Conservation (phyloP, 495 filamentous ascomycete genomes). For the Chaetomium tenue region DNA sequence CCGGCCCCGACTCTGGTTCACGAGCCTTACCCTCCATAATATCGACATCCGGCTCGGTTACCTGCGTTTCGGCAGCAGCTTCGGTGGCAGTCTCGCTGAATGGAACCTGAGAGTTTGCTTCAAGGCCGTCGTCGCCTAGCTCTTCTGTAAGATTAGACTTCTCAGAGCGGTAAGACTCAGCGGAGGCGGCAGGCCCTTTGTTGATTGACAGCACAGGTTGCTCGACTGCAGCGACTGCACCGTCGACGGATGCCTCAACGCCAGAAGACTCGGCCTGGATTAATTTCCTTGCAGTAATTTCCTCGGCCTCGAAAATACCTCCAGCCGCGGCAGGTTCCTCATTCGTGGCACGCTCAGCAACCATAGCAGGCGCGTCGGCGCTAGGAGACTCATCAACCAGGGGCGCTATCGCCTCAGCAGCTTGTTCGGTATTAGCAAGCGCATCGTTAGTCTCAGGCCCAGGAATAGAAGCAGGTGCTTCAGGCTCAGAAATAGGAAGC, state of each 20-base stretch:
- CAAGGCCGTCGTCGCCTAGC: neutral
- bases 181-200: constrained; percentile 13
- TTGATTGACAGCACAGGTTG: constrained; percentile 3
- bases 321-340: constrained; percentile 3
- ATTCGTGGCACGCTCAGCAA: constrained; percentile 16
- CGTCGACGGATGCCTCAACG: constrained; percentile 21
- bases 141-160: constrained; percentile 11
- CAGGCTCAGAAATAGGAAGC: no score
- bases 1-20: constrained; percentile 4
- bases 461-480: constrained; percentile 13
- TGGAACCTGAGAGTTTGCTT: neutral
- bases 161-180: neutral
- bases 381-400: no score
- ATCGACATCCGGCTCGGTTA: neutral
- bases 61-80: neutral
- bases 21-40: neutral
- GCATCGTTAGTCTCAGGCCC: constrained; percentile 18
- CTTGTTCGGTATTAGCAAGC: constrained; percentile 1
- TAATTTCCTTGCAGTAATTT: neutral
- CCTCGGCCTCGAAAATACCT: neutral
- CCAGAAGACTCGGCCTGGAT: neutral
- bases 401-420: neutral
- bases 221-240: constrained; percentile 2
- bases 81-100: constrained; percentile 11
- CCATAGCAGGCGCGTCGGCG: neutral